These are phyloP conservation scores for Termitomyces sp. DNA, from an alignment of 768 basidiomycete genomes.

Conservation along the genomic window DNA sequence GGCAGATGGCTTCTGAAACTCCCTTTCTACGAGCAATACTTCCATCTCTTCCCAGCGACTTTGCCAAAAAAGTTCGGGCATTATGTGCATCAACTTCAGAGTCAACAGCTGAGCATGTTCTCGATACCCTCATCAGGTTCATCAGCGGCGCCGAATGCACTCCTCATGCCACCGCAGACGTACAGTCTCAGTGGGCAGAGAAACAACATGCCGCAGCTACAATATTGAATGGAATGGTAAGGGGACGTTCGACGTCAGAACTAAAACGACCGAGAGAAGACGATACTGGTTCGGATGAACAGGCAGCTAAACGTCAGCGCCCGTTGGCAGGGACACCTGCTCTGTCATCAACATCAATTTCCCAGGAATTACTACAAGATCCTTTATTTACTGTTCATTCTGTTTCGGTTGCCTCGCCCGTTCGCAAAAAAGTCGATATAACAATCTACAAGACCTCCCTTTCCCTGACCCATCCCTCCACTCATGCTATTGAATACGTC, in stretches of 20 bases:
- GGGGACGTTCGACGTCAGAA: slow-evolving; percentile 16
- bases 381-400: slow-evolving; percentile 56
- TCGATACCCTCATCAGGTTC: slow-evolving; percentile 40
- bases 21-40: slow-evolving; percentile 27
- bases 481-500: slow-evolving; percentile 42
- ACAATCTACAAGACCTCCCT: slow-evolving; percentile 46
- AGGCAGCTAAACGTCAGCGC: slow-evolving; percentile 29
- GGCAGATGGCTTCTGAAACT: slow-evolving; percentile 20
- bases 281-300: slow-evolving; percentile 13
- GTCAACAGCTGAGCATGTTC: slow-evolving; percentile 19
- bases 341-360: slow-evolving; percentile 6
- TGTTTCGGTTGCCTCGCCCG: slow-evolving; percentile 64
- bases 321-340: slow-evolving; percentile 15
- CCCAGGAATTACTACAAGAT: slow-evolving; percentile 26
- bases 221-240: slow-evolving; percentile 22
- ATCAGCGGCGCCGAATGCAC: slow-evolving; percentile 33
- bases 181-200: slow-evolving; percentile 30
- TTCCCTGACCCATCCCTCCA: slow-evolving; percentile 44
- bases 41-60: slow-evolving; percentile 26
- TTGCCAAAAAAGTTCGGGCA: slow-evolving; percentile 25
- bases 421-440: slow-evolving; percentile 73
- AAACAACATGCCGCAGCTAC: slow-evolving; percentile 26
- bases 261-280: slow-evolving; percentile 32
- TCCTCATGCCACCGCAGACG: slow-evolving; percentile 20
- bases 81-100: slow-evolving; percentile 26